Evolutionary conservation across 2,329 filamentous ascomycete species (phyloP), one percentile per base, ranked within the genome.

Genomic region (Leptographium flavum): DNA sequence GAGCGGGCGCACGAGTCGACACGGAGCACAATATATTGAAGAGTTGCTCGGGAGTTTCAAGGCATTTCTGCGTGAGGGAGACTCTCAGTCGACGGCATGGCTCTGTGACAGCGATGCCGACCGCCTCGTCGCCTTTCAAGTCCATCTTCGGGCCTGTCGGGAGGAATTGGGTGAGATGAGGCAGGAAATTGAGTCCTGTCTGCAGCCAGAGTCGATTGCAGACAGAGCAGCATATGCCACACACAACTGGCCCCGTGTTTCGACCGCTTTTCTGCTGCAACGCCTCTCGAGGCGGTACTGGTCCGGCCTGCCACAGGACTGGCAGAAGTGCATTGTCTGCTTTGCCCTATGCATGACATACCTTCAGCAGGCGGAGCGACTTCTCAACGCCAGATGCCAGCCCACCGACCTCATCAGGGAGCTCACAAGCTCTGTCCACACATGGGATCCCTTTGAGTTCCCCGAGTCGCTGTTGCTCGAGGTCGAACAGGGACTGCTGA

Each of bases 401-500:
- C 31, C 31, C 31, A 32, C 31, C 6, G 31, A 32, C 31, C 31
- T 32, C 3, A 9, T 32, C 3, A 14, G 31, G 15, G 31, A 32
- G 31, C 13, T 32, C 31, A 32, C 31, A 14, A 32, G 31, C 10
- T 32, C 22, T 27, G 22, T 27, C 4, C 22, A 25, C 22, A 25
- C 36, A 39, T 84, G 79, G 76, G 52, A 68, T 6, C 68, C 71
- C 0, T 10, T 54, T 0, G 48, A 71, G 0, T 60, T 64, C 32
- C 77, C 80, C 0, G 80, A 85, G 21, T 76, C 66, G 48, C 60
- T 86, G 0, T 59, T 87, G 0, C 48, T 86, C 0, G 80, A 86
- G 55, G 62, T 80, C 1, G 80, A 86, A 44, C 75, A 67, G 30
- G 68, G 70, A 1, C 64, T 86, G 2, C 54, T 77, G 9, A 76